Base-by-base conservation (phyloP, 345 rosid genomes). In the Eucalyptus lansdowneana region DNA sequence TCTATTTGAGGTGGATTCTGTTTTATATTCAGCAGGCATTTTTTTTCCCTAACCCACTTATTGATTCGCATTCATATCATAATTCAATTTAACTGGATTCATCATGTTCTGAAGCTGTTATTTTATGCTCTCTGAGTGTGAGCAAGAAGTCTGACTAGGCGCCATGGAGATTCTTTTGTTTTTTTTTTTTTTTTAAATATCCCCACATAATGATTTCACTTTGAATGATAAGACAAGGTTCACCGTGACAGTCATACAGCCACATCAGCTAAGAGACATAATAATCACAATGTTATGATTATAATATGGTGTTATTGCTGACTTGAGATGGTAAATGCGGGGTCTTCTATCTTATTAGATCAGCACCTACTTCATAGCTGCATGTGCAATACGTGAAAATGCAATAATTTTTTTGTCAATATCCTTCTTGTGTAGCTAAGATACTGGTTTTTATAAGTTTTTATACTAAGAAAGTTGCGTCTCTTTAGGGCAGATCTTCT, bases 401-500 rank as follows among this genome's bases (percentile, higher is more conserved):
- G 85, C 85, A 40, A 21, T 11, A 4, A 21, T 76, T 40, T 40
- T 21, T 76, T 10, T 40, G 4, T 76, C 60, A 86, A 29, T 53
- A 45, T 53, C 87, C 42, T 86, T 1, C 27, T 86, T 50, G 27
- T 45, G 87, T 51, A 34, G 31, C 67, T 19, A 72, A 34, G 81
- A 22, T 34, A 9, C 62, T 86, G 49, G 13, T 25, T 54, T n/a
- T 53, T 53, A 34, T 34, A 6, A 44, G 22, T 50, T 49, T 50
- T 47, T 86, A 29, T 47, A 29, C 34, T 86, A 37, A 86, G 25
- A 47, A 49, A 14, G 60, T 42, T 45, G 86, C 21, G 3, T 88
- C 86, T 69, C 89, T 69, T 34, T 65, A 37, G 60, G 47, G 87
- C 93, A 97, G 99, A 95, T 92, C 98, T 21, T 88, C 97, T 27